Base-by-base conservation (phyloP, 108 stramenopile genomes). In the Epipyxis sp. region DNA sequence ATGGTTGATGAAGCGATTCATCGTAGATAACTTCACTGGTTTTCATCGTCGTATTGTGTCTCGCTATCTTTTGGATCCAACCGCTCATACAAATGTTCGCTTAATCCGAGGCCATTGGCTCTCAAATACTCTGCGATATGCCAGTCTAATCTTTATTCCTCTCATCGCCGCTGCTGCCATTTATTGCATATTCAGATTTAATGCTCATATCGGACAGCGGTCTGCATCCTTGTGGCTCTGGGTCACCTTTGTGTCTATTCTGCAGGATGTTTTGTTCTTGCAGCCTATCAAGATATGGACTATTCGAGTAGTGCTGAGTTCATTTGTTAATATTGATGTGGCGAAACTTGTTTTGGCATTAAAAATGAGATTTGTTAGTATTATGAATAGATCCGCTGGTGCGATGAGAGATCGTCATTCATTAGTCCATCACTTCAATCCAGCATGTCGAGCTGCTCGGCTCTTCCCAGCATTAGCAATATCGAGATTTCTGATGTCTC, bases 361-460 rank as follows among this genome's bases (percentile, higher is more conserved):
- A 32, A 3, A 25, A 3, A 16, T 10, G 6, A 16, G 61, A 16
- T 65, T 65, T 32, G 61, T 6, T 10, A 6, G 34, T 37, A 29
- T 65, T 32, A 37, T 65, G 25, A 35, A 29, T 29, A 16, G 61
- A 6, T 32, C 30, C 25, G 25, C 34, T 32, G 61, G 61, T 10
- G 6, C 3, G 13, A 65, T 65, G 61, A 3, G 6, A 16, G 61
- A 65, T 32, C 25, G 3, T 3, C 61, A 65, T 37, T 16, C 61
- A 6, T 37, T 65, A 32, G 34, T 65, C 27, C 71, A 74, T 13
- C 50, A 46, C 20, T 20, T 74, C 50, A 74, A 74, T 37, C 71
- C 71, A 29, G 71, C 71, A 10, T 74, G 71, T 42, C 71, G 71
- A 27, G 35, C 43, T 42, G 44, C 46, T 27, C 71, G 71, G 3